Base-by-base conservation (phyloP, 2,329 filamentous ascomycete species). In the Fusarium papillatum region DNA sequence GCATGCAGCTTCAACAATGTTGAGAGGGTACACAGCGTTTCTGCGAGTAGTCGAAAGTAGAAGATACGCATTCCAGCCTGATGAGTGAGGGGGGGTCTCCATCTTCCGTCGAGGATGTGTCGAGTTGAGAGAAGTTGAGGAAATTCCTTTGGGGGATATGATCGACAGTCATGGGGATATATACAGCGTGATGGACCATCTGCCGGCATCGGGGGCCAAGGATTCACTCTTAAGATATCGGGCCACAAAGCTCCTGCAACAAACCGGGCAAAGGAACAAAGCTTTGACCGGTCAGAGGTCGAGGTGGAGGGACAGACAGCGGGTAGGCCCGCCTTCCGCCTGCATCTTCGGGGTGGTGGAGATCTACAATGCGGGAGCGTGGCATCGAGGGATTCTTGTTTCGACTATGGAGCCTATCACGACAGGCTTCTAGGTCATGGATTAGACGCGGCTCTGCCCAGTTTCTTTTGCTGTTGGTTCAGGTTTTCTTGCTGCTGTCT, bases 361-460 rank as follows among this genome's bases (percentile, higher is more conserved):
- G 22, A 64, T 41, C 48, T 26, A 50, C 46, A 53, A 61, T 70
- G 74, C 74, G 76, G 60, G 31, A 55, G 63, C 22, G 29, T 70
- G 41, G 41, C n/a, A 59, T 59, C 19, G 39, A 36, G 66, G 64
- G 59, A 72, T 71, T 16, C 36, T 13, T 70, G 66, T 60, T 68
- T 70, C 69, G 39, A 50, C 34, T 66, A 66, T 53, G 39, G 34
- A 60, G 34, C 74, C 74, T 76, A 76, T 76, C 74, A 71, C 8
- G 14, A 29, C 57, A 36, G 57, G 16, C 17, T 29, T 50, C 67
- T 11, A 65, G 73, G 74, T 72, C 68, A 76, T 69, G 74, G 74
- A 65, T 72, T 57, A 31, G 59, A 74, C 60, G 68, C 68, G 41
- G n/a, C 26, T 65, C 60, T 69, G 66, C 29, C 70, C 71, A 74